phyloP scores from a whole-genome alignment of 768 basidiomycete genomes.

The Amanita pallidorosea region DNA sequence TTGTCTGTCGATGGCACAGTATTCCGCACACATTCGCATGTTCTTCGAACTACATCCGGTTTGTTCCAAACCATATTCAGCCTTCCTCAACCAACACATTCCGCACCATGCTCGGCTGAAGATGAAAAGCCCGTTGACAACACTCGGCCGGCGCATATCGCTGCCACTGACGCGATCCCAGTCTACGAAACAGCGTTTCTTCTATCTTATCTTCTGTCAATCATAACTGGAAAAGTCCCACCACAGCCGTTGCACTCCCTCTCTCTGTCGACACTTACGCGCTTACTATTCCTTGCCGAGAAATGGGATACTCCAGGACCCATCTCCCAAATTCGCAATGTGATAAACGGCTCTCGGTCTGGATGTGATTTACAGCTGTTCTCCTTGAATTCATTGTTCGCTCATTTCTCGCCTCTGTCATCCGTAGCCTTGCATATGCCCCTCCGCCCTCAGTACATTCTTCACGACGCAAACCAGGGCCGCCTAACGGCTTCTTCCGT shows the following conservation, averaged over 20 bases:
- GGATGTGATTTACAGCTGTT: slow-evolving; percentile 22
- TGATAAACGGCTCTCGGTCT: slow-evolving; percentile 42
- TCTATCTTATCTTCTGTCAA: slow-evolving; percentile 37
- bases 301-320: slow-evolving; percentile 40
- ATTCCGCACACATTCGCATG: slow-evolving; percentile 37
- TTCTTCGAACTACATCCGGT: slow-evolving; percentile 39
- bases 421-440: slow-evolving; percentile 23
- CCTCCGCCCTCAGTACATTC: background rate
- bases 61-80: slow-evolving; percentile 41
- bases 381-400: slow-evolving; percentile 32
- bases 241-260: slow-evolving; percentile 23
- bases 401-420: slow-evolving; percentile 40
- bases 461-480: slow-evolving; percentile 8
- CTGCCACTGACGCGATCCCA: slow-evolving; percentile 12
- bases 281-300: slow-evolving; percentile 49
- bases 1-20: slow-evolving; percentile 21
- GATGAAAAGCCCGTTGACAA: background rate
- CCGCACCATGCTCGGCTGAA: slow-evolving; percentile 4
- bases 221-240: slow-evolving; percentile 12
- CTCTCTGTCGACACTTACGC: slow-evolving; percentile 42
- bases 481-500: slow-evolving; percentile 31
- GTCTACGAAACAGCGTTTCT: slow-evolving; percentile 32
- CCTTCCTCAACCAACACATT: slow-evolving; percentile 27
- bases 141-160: background rate
- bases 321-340: slow-evolving; percentile 32